Evolutionary conservation across 352 stramenopile species (phyloP).

Genomic region (Poterioochromonas sp.): DNA sequence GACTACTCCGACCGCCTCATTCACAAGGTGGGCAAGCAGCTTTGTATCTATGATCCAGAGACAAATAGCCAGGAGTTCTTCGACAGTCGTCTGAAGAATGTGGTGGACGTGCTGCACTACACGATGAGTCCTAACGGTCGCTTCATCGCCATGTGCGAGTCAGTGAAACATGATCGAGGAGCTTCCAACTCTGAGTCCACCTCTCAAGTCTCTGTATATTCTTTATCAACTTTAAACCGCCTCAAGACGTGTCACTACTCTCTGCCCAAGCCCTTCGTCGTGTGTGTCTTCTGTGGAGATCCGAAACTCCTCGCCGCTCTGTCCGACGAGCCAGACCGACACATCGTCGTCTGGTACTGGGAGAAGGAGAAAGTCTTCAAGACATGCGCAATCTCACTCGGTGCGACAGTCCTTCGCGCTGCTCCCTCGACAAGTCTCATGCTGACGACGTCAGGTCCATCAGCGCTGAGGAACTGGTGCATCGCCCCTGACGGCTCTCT

Average conservation of each 20-base stretch:
- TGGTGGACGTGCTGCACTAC: slow-evolving; percentile 5
- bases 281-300: slow-evolving; percentile 14
- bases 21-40: not conserved
- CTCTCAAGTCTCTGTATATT: not conserved
- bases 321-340: not conserved
- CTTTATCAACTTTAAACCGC: not conserved
- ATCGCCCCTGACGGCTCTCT: not conserved
- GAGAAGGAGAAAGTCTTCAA: slow-evolving; percentile 17
- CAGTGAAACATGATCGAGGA: not conserved
- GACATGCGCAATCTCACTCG: not conserved
- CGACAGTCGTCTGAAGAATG: not conserved
- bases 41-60: slow-evolving; percentile 25
- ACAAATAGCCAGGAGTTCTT: slow-evolving; percentile 1
- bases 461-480: not conserved
- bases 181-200: not conserved
- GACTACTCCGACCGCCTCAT: not conserved
- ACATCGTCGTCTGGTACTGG: slow-evolving; percentile 24
- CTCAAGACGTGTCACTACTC: not conserved
- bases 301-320: not conserved
- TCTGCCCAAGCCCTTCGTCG: not conserved
- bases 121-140: not conserved
- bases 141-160: slow-evolving; percentile 19
- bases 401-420: not conserved
- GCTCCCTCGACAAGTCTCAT: not conserved
- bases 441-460: not conserved